Conservation (phyloP, 1,139 yeast genomes). For the Zygoascus sp. region DNA sequence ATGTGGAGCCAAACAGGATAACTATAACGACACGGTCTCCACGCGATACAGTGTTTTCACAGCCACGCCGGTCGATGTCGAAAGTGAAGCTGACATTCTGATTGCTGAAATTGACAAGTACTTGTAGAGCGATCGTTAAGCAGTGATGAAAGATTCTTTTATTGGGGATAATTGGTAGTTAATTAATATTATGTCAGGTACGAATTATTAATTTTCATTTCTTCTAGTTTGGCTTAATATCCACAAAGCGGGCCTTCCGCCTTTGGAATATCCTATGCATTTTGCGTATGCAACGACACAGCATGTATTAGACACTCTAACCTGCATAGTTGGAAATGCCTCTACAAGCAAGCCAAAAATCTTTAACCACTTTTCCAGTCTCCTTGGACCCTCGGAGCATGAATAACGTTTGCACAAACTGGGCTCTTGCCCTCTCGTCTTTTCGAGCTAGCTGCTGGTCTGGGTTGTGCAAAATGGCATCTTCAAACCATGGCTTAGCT, state of each 20-base stretch:
- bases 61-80: slow-evolving; percentile 53
- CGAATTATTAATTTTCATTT: too few relatives aligned
- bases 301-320: neutral
- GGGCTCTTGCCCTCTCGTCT: slow-evolving; percentile 25
- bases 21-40: slow-evolving; percentile 63
- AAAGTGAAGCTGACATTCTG: slow-evolving; percentile 58
- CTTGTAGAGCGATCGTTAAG: slow-evolving; percentile 1
- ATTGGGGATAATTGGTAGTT: slow-evolving; percentile 4
- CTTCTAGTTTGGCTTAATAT: too few relatives aligned
- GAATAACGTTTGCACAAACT: slow-evolving; percentile 52
- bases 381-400: slow-evolving; percentile 56
- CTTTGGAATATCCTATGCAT: too few relatives aligned
- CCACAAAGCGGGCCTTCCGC: too few relatives aligned
- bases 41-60: slow-evolving; percentile 67
- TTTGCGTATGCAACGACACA: too few relatives aligned
- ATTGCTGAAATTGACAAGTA: slow-evolving; percentile 40
- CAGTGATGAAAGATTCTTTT: neutral
- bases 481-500: slow-evolving; percentile 45
- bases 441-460: slow-evolving; percentile 27
- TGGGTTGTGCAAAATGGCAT: slow-evolving; percentile 35
- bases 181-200: neutral
- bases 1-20: slow-evolving; percentile 77
- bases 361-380: slow-evolving; percentile 53
- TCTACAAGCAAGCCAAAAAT: slow-evolving; percentile 54
- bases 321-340: slow-evolving; percentile 33